Conservation (phyloP, 2,329 filamentous ascomycete species). For the Aspergillus quadricinctus region DNA sequence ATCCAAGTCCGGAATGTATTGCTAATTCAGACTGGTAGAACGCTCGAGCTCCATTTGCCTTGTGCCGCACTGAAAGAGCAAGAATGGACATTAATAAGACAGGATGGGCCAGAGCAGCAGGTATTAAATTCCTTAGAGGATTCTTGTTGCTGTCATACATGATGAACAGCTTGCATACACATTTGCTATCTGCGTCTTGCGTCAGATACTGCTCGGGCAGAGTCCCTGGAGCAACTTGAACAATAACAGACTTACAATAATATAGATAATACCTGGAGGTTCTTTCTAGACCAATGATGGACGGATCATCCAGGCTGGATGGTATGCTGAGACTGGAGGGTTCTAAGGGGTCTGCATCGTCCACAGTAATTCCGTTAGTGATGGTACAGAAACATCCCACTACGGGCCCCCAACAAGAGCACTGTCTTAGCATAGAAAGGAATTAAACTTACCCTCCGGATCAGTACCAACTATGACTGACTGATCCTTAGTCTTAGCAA, state of each 20-base stretch:
- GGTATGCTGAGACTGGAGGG: neutral
- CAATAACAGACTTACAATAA: constrained; percentile 23
- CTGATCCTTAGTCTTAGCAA: too few relatives aligned
- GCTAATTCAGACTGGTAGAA: constrained; percentile 14
- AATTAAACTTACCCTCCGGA: too few relatives aligned
- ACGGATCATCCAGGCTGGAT: constrained; percentile 12
- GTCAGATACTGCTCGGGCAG: too few relatives aligned
- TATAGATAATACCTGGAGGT: constrained; percentile 28
- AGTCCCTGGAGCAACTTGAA: too few relatives aligned
- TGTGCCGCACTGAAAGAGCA: constrained; percentile 32
- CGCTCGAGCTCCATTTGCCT: constrained; percentile 24
- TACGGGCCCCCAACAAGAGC: too few relatives aligned
- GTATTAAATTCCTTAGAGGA: constrained; percentile 29
- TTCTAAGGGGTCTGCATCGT: neutral
- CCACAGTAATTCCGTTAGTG: neutral
- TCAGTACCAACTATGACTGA: too few relatives aligned
- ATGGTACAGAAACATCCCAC: too few relatives aligned
- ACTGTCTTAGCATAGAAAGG: too few relatives aligned
- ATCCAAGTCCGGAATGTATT: neutral
- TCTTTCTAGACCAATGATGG: constrained; percentile 12
- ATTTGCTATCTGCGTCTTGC: constrained; percentile 25
- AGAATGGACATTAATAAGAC: constrained; percentile 29
- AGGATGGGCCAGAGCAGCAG: constrained; percentile 24
- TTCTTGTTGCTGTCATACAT: constrained; percentile 34
- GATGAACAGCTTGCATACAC: constrained; percentile 32